Evolutionary conservation across 2,329 filamentous ascomycete genomes (phyloP).

Genomic region (Calonectria fujianensis): DNA sequence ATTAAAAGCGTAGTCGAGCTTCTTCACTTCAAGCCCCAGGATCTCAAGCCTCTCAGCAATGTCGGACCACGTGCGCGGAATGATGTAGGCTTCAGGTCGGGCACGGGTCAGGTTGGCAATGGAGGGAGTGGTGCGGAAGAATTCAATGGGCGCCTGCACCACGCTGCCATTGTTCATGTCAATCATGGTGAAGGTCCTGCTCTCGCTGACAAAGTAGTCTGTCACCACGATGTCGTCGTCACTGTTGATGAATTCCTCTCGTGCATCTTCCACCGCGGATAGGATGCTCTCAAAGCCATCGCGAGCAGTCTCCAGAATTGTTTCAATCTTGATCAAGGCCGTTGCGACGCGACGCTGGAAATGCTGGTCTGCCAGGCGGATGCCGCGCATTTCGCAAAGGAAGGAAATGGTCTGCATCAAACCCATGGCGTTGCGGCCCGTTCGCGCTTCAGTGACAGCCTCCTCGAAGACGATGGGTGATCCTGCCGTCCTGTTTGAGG

Average conservation of each 20-base stretch:
- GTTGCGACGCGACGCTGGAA: slow-evolving; percentile 6
- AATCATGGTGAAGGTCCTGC: slow-evolving; percentile 19
- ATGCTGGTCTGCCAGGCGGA: slow-evolving; percentile 10
- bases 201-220: slow-evolving; percentile 16
- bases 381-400: slow-evolving; percentile 15
- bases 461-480: slow-evolving; percentile 1
- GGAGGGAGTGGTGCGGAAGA: slow-evolving; percentile 3
- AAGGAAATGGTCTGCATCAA: slow-evolving; percentile 18
- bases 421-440: slow-evolving; percentile 4
- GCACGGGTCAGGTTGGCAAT: slow-evolving; percentile 7
- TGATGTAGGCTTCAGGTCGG: slow-evolving; percentile 7
- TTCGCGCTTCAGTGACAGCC: slow-evolving; percentile 12
- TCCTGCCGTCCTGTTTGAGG: not conserved
- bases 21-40: not conserved
- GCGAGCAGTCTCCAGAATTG: not conserved
- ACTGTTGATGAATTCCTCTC: slow-evolving; percentile 1
- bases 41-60: slow-evolving; percentile 9
- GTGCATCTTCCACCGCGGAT: not conserved
- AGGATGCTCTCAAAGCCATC: slow-evolving; percentile 2
- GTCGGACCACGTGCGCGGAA: slow-evolving; percentile 2
- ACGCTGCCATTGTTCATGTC: slow-evolving; percentile 12
- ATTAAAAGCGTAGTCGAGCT: slow-evolving; percentile 1
- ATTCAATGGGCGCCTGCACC: slow-evolving; percentile 20
- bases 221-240: slow-evolving; percentile 16
- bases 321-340: slow-evolving; percentile 11